Base-by-base conservation (phyloP, 1,139 yeast species). In the Eremothecium sinecaudum region DNA sequence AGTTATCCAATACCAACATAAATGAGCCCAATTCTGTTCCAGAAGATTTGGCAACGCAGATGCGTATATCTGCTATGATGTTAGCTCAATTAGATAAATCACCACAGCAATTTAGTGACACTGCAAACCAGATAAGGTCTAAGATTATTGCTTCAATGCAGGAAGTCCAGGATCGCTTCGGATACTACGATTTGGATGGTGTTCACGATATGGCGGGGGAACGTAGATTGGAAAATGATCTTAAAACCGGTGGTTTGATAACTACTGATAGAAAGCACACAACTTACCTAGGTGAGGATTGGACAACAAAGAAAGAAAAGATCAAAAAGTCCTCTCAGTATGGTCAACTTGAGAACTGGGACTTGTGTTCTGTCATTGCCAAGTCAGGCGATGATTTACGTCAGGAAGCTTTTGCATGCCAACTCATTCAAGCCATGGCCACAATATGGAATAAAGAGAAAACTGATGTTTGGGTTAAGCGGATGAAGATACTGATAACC, bases 331-430 rank as follows among this genome's bases (percentile, higher is more conserved):
- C 79, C 4, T 82, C 94, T 37, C 73, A 75, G 5, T 86, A 67
- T 53, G 98, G 98, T 0, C 93, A 86, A 52, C 58, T 80, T 18
- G 80, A 78, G 21, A 82, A 84, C 54, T 90, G 98, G 98, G 97
- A 90, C 41, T 58, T 90, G 24, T 84, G 90, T 46, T 86, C 96
- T 0, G 96, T 87, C 3, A 90, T 90, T 53, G 95, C 90, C 6
- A 90, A 90, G 52, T 87, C 94, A 32, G 98, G 98, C 19, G 90
- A 82, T 50, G 98, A 90, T 57, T 59, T 90, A 34, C 82, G 95
- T 14, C 98, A 90, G 55, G 98, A 90, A 54, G 96, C 98, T 0
- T 86, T 90, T 65, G 98, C 98, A 0, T 86, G 96, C 46, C 98
- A 90, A 53, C 58, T 90, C 24, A 87, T 90, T 32, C 77, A 81